Conservation (phyloP, 164 flowering plant genomes). For the Echeveria elegans region DNA sequence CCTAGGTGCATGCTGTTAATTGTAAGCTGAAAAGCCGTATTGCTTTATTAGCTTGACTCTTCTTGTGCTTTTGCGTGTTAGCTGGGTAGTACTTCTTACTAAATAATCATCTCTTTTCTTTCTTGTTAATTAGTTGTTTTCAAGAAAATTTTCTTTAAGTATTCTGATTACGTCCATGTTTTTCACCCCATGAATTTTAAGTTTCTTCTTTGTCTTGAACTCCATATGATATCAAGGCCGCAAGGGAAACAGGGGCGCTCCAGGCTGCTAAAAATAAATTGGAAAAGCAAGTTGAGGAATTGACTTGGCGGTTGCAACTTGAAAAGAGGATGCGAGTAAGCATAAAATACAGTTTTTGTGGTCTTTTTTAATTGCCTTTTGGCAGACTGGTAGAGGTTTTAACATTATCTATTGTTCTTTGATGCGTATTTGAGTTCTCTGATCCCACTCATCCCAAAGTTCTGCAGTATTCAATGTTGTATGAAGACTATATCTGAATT, state of each 20-base stretch:
- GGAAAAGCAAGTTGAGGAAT: constrained; percentile 98
- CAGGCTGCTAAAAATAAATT: constrained; percentile 94
- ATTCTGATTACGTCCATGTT: background rate
- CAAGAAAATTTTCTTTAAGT: too few species aligned
- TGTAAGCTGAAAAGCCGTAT: background rate
- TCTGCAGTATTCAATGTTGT: background rate
- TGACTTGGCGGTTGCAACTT: constrained; percentile 82
- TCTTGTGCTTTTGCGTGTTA: background rate
- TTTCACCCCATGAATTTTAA: background rate
- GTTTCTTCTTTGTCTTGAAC: background rate
- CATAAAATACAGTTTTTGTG: background rate
- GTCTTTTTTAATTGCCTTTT: background rate
- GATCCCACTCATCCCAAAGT: background rate
- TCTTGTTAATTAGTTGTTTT: background rate
- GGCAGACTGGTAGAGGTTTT: background rate
- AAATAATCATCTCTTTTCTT: background rate
- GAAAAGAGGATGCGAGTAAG: constrained; percentile 95
- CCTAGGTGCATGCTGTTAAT: too few species aligned
- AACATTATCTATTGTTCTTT: background rate
- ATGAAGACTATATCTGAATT: background rate
- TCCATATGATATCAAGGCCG: constrained; percentile 41
- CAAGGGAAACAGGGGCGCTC: constrained; percentile 94
- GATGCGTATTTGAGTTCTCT: background rate
- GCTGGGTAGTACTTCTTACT: background rate
- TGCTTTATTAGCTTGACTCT: background rate